Base-by-base conservation (phyloP, 768 basidiomycete species). In the Mrakia hoshinonis region DNA sequence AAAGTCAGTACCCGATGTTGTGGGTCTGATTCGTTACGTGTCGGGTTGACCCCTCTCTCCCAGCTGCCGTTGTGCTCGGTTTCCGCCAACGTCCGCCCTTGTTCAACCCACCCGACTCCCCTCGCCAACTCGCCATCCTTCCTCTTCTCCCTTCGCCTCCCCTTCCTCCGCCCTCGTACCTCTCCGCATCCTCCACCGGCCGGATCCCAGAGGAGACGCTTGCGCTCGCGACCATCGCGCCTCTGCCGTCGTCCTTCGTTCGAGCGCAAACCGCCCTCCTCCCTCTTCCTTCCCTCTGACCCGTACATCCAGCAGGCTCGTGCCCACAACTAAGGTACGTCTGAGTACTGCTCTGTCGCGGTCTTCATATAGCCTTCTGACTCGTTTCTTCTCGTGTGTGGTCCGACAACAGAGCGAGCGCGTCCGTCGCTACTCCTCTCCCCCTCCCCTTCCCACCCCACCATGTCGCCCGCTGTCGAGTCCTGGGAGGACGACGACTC, bases 401-500 rank as follows among this genome's bases (percentile, higher is more conserved):
- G 31, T 22, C 10, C 5, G 5, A 18, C 5, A 29, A 61, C 31
- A 61, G 58, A 61, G 58, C 58, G 43, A 43, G 43, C 58, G 34
- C 58, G 58, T 61, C 58, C 36, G 31, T 61, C 54, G n/a, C 60
- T 38, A 66, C 47, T n/a, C 31, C 46, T 22, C 51, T 3, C 7
- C 51, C 38, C 51, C 38, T 43, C 39, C 24, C 24, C 58, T 54
- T 38, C 34, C 24, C 4, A 15, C 43, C 43, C 43, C 43, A 43
- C 34, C 24, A 52, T 62, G 24, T 62, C 24, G 1, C 60, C 47
- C 22, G 29, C 34, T 29, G 46, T 72, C 48, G 70, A 72, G 47
- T 60, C 52, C 6, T 72, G 70, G 70, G 70, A 72, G 18, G 70
- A 72, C 29, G 54, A 72, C 38, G 52, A 52, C 11, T 65, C 70